Percentiles rank a stretch among this genome's conserved stretches.
These are phyloP conservation scores for Botrytis hyacinthi DNA, from an alignment of 2,329 filamentous ascomycete species.

Conservation along the genomic window DNA sequence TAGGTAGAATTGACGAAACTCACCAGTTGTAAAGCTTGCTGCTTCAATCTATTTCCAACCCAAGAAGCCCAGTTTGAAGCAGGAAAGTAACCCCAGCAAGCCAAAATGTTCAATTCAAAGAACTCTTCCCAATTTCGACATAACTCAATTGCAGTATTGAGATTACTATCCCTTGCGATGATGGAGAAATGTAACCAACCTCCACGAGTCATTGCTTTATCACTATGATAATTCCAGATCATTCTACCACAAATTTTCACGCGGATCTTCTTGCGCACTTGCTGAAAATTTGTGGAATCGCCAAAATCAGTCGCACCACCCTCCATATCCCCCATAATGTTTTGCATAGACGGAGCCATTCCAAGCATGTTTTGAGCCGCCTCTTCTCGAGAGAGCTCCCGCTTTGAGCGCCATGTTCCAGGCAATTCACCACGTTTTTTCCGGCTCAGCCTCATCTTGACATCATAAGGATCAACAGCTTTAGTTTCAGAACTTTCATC, in stretches of 20 bases:
- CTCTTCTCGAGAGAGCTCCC: conserved; percentile 29
- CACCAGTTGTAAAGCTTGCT: conserved; percentile 43
- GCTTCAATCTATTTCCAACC: conserved; percentile 41
- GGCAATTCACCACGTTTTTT: conserved; percentile 29
- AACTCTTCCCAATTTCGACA: conserved; percentile 53
- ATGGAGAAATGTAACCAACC: conserved; percentile 53
- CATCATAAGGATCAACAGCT: conserved; percentile 17
- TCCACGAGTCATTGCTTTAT: conserved; percentile 46
- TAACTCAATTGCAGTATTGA: conserved; percentile 46
- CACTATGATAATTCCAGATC: conserved; percentile 52
- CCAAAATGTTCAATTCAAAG: conserved; percentile 47
- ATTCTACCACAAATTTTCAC: conserved; percentile 48
- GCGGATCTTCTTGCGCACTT: conserved; percentile 40
- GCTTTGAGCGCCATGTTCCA: conserved; percentile 30
- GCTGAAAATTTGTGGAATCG: conserved; percentile 38
- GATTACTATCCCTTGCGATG: conserved; percentile 48
- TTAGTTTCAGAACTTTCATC: background rate
- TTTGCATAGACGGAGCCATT: conserved; percentile 35
- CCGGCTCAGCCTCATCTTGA: background rate
- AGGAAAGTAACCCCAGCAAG: conserved; percentile 48
- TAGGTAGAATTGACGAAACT: background rate
- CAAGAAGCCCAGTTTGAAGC: conserved; percentile 46
- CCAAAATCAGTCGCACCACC: conserved; percentile 38
- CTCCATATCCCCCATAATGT: conserved; percentile 23
- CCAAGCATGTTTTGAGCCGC: conserved; percentile 30